These are phyloP conservation scores for Amorphotheca resinae DNA, from an alignment of 495 filamentous ascomycete genomes.

Conservation along the genomic window DNA sequence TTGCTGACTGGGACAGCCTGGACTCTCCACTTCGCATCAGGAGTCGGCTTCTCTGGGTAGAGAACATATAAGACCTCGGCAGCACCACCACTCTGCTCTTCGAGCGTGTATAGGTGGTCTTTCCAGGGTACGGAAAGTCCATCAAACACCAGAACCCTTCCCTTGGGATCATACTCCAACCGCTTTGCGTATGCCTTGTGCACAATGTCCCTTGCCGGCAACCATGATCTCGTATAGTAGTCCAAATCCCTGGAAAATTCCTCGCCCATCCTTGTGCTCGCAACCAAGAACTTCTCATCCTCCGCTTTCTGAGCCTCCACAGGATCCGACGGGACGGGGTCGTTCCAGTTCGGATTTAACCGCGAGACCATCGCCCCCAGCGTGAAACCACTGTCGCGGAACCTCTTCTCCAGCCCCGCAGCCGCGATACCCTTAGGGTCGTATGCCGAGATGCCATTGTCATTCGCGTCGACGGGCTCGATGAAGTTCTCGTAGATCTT, in stretches of 20 bases:
- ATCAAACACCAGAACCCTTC: slow-evolving; percentile 69
- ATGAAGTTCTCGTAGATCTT: slow-evolving; percentile 91
- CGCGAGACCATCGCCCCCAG: slow-evolving; percentile 74
- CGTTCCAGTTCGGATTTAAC: slow-evolving; percentile 64
- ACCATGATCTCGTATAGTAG: slow-evolving; percentile 63
- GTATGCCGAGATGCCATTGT: slow-evolving; percentile 84
- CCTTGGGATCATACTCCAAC: slow-evolving; percentile 51
- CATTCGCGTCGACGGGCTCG: slow-evolving; percentile 92
- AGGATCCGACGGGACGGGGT: slow-evolving; percentile 31
- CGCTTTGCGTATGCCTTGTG: slow-evolving; percentile 55
- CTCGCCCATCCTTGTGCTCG: slow-evolving; percentile 71
- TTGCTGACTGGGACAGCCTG: slow-evolving; percentile 72
- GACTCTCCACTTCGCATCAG: slow-evolving; percentile 77
- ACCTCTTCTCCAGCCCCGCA: slow-evolving; percentile 62
- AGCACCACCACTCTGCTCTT: slow-evolving; percentile 41
- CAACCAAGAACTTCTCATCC: slow-evolving; percentile 64
- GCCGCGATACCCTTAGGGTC: slow-evolving; percentile 48
- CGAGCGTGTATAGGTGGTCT: slow-evolving; percentile 85
- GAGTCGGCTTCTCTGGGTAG: slow-evolving; percentile 65
- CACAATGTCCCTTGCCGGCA: slow-evolving; percentile 75
- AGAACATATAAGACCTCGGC: slow-evolving; percentile 74
- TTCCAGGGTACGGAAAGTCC: slow-evolving; percentile 78
- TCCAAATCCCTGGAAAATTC: slow-evolving; percentile 68
- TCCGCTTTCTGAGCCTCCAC: slow-evolving; percentile 58
- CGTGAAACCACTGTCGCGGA: slow-evolving; percentile 67